Evolutionary conservation across 495 filamentous ascomycete species (phyloP).

Genomic region (Amniculicola lignicola): DNA sequence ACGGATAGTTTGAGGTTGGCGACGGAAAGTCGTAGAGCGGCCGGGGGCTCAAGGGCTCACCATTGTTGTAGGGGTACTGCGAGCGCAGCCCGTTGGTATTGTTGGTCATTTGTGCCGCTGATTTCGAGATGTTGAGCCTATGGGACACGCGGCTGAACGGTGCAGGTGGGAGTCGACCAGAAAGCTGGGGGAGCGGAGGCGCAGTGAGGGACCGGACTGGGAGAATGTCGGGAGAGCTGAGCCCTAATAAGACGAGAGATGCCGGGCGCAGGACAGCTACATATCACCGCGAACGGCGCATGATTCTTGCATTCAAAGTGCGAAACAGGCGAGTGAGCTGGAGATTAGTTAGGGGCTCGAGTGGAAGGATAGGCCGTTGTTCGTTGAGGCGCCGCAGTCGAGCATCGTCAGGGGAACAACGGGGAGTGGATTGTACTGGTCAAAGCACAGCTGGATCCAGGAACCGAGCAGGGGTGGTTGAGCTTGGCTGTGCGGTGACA

Average conservation of each 20-base stretch:
- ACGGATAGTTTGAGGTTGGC: constrained; percentile 34
- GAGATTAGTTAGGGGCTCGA: not conserved
- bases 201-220: constrained; percentile 7
- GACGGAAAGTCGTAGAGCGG: constrained; percentile 33
- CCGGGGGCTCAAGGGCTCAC: constrained; percentile 22
- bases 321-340: not conserved
- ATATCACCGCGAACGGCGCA: constrained; percentile 22
- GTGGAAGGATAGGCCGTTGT: not conserved
- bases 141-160: not conserved
- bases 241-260: not conserved
- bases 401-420: not conserved
- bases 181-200: constrained; percentile 7
- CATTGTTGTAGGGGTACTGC: constrained; percentile 18
- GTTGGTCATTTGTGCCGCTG: constrained; percentile 24
- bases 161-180: constrained; percentile 5
- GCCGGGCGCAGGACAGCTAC: constrained; percentile 13
- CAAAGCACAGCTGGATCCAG: no score
- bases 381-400: not conserved
- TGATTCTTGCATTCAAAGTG: not conserved
- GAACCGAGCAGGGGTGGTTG: no score
- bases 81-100: constrained; percentile 30
- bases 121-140: not conserved
- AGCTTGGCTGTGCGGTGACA: no score
- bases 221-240: not conserved
- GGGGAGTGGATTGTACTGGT: not conserved